Evolutionary conservation across 805 yeast genomes (phyloP).

Genomic region (Tetrapisispora arboricola): DNA sequence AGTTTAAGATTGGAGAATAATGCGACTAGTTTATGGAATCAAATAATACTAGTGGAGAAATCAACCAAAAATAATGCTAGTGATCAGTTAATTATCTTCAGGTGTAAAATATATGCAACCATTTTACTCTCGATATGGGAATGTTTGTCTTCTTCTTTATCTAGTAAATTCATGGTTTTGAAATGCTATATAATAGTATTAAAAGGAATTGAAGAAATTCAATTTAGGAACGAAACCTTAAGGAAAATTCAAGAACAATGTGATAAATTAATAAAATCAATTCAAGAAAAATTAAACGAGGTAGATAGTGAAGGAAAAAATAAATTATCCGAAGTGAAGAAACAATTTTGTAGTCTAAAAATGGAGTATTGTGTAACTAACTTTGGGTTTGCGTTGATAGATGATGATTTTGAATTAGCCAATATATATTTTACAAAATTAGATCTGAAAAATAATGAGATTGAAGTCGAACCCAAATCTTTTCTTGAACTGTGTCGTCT

Average conservation of each 20-base stretch:
- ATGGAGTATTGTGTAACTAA: constrained; percentile 26
- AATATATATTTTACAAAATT: constrained; percentile 28
- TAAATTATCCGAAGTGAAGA: neutral
- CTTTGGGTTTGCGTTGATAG: constrained; percentile 25
- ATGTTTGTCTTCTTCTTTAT: constrained; percentile 14
- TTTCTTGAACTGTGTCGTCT: constrained; percentile 27
- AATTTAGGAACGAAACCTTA: constrained; percentile 8
- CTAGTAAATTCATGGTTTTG: constrained; percentile 23
- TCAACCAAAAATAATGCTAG: constrained; percentile 10
- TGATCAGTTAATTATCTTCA: constrained; percentile 5
- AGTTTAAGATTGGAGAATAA: constrained; percentile 20
- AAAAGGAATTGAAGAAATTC: constrained; percentile 23
- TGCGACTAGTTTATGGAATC: constrained; percentile 33
- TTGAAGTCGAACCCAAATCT: constrained; percentile 8
- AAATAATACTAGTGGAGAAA: constrained; percentile 22
- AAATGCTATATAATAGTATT: constrained; percentile 27
- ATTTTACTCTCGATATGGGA: constrained; percentile 28
- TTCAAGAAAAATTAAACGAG: constrained; percentile 13
- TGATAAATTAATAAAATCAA: constrained; percentile 17
- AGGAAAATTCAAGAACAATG: constrained; percentile 23
- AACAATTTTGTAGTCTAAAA: constrained; percentile 11
- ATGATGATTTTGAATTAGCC: constrained; percentile 30
- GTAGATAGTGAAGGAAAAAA: constrained; percentile 5
- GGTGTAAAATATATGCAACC: constrained; percentile 25
- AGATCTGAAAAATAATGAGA: constrained; percentile 9